Base-by-base conservation (phyloP, 257 asterid genomes). In the Fraxinus cuspidata region DNA sequence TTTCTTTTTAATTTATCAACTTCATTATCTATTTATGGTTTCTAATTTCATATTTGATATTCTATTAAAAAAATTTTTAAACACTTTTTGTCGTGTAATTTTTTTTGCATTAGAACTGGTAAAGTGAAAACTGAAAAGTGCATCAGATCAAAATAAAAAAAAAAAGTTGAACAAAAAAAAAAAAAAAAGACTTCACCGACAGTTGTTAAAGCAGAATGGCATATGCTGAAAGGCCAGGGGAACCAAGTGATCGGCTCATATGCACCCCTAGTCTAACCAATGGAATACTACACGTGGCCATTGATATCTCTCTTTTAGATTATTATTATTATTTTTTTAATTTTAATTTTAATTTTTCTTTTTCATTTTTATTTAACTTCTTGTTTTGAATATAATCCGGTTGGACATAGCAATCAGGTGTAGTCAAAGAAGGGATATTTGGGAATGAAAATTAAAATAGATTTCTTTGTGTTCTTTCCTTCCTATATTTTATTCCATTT, bases 121-220 rank as follows among this genome's bases (percentile, higher is more conserved):
- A 40, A 40, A 40, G 47, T 44, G 53, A 44, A 40, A 40, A 51
- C 25, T 18, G 3, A n/a, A 56, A 56, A 56, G 65, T n/a, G 70
- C 28, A 34, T 18, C 10, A 2, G 32, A 53, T 58, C 7, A 60
- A 56, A 27, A 76, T 40, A 12, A 65, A 64, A 32, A 65, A 64
- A 32, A 10, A 38, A 69, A 69, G 12, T 69, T 38, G 32, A 29
- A n/a, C n/a, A 6, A 56, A 16, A 38, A 44, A 27, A 65, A 32
- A 40, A 3, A 37, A 38, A 3, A 38, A 15, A 0, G 1, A 44
- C 34, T 12, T 18, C 37, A 76, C 73, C 60, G 70, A 72, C 81
- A 81, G 81, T 60, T 66, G 81, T 72, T 38, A 21, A 78, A 71
- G 67, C 19, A 78, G 49, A 74, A 82, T 78, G 78, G 82, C 80